A percentile compares a stretch with the other conserved stretches of the same genome.
Conservation (phyloP, 345 rosid genomes). For the Sonneratia caseolaris region DNA sequence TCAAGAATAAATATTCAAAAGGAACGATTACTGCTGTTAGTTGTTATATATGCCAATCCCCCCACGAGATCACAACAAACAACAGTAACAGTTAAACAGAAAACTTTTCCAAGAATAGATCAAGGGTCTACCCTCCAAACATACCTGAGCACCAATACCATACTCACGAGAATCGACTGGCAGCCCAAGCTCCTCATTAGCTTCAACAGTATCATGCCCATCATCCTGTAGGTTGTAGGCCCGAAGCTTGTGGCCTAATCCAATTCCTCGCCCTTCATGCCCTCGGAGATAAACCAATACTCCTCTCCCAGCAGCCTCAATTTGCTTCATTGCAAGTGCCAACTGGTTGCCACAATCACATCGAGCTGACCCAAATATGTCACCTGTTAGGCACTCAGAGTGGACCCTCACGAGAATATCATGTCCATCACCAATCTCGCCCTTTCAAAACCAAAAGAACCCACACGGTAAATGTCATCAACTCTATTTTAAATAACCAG, state of each 20-base stretch:
- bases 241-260: slow-evolving; percentile 74
- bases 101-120: background rate
- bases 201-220: slow-evolving; percentile 57
- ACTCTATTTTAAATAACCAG: background rate
- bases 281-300: slow-evolving; percentile 87
- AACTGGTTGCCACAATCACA: slow-evolving; percentile 70
- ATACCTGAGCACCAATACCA: slow-evolving; percentile 88
- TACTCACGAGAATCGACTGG: slow-evolving; percentile 84
- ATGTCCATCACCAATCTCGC: slow-evolving; percentile 64
- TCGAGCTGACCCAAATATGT: slow-evolving; percentile 79
- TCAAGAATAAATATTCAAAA: background rate
- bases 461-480: background rate
- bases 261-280: slow-evolving; percentile 86
- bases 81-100: background rate
- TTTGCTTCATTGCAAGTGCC: slow-evolving; percentile 73
- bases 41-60: background rate
- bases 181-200: slow-evolving; percentile 51
- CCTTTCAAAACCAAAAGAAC: slow-evolving; percentile 25
- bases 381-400: slow-evolving; percentile 90
- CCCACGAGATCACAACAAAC: background rate
- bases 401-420: slow-evolving; percentile 85
- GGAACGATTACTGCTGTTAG: background rate
- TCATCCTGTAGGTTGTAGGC: slow-evolving; percentile 61
- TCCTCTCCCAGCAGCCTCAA: slow-evolving; percentile 70
- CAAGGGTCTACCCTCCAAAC: background rate